Conservation (phyloP, 495 filamentous ascomycete species). For the Tuber umbilicatum region DNA sequence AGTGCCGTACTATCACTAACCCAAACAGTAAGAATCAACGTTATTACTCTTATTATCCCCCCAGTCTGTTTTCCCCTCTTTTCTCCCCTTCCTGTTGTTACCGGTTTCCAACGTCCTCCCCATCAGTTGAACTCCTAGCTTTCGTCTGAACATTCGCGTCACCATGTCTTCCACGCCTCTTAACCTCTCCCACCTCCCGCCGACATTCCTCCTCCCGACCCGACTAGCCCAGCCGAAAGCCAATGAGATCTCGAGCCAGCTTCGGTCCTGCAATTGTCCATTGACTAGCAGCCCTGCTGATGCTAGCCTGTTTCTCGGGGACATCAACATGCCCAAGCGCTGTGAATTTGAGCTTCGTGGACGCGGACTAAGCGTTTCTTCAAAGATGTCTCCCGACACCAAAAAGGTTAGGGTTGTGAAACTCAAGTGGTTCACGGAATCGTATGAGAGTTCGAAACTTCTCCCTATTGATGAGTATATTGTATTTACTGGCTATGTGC, state of each 20-base stretch:
- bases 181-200: conserved; percentile 52
- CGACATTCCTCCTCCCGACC: conserved; percentile 66
- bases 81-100: neutral
- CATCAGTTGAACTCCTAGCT: neutral
- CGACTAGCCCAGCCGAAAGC: conserved; percentile 59
- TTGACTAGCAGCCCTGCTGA: conserved; percentile 68
- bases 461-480: conserved; percentile 58
- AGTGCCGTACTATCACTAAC: neutral
- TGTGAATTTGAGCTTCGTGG: conserved; percentile 71
- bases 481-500: conserved; percentile 50
- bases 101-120: neutral
- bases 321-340: conserved; percentile 59
- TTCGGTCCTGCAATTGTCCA: conserved; percentile 50
- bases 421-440: conserved; percentile 67
- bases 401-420: conserved; percentile 52
- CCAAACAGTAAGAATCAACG: neutral
- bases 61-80: neutral
- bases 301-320: conserved; percentile 67
- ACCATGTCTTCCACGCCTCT: conserved; percentile 13
- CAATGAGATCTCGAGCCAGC: conserved; percentile 56
- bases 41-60: conserved; percentile 1
- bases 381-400: conserved; percentile 37
- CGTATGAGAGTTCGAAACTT: conserved; percentile 49
- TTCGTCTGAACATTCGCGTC: neutral
- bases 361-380: conserved; percentile 57